Percentiles rank a stretch among this genome's conserved stretches.
Evolutionary conservation across 2,329 filamentous ascomycete species (phyloP).

Genomic region (Albophoma yamanashiensis): DNA sequence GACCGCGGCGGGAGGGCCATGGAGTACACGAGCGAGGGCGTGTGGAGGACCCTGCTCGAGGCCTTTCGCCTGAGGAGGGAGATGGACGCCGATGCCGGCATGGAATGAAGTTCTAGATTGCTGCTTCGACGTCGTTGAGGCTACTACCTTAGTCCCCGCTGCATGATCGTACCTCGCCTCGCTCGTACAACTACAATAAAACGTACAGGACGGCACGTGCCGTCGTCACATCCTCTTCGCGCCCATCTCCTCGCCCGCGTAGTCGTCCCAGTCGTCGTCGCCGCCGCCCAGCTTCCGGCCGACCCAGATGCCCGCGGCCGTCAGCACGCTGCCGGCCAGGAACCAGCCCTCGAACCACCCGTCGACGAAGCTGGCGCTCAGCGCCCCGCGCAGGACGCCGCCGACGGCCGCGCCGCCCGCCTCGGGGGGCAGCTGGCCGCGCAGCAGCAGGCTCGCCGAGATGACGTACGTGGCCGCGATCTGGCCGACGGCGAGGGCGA

Average conservation of each 20-base stretch:
- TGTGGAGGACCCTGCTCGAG: slow-evolving; percentile 19
- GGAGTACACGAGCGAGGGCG: slow-evolving; percentile 20
- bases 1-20: slow-evolving; percentile 7
- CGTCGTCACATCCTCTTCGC: slow-evolving; percentile 47
- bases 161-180: not conserved
- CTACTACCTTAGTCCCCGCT: not conserved
- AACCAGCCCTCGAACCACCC: slow-evolving; percentile 85
- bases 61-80: slow-evolving; percentile 13
- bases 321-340: slow-evolving; percentile 54
- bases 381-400: slow-evolving; percentile 58
- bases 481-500: slow-evolving; percentile 71
- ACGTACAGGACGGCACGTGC: not conserved
- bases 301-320: slow-evolving; percentile 62
- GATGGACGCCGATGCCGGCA: not conserved
- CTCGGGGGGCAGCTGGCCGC: slow-evolving; percentile 68
- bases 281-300: slow-evolving; percentile 34
- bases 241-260: slow-evolving; percentile 58
- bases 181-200: not conserved
- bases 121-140: not conserved
- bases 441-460: slow-evolving; percentile 62
- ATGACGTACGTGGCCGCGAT: slow-evolving; percentile 81
- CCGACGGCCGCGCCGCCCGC: slow-evolving; percentile 69
- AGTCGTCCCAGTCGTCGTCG: slow-evolving; percentile 49
- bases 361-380: slow-evolving; percentile 1
- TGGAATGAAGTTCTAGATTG: not conserved